Evolutionary conservation across 495 filamentous ascomycete genomes (phyloP), one percentile per base, ranked within the genome.

Genomic region (Penicillium verhagenii): DNA sequence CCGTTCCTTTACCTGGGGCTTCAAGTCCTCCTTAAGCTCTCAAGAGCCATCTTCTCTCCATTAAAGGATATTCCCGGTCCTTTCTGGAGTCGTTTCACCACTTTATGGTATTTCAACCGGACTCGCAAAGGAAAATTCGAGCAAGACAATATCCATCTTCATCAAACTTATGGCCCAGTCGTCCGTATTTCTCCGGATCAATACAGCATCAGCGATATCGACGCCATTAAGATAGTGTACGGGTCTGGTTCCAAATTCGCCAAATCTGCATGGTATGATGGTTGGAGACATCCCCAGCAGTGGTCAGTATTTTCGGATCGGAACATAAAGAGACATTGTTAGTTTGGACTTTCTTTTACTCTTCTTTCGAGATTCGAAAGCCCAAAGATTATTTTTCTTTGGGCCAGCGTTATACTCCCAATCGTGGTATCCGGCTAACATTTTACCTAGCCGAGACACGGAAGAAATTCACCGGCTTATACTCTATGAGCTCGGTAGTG

Each of bases 401-500:
- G n/a, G n/a, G n/a, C n/a, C n/a, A n/a, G n/a, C n/a, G n/a, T n/a
- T n/a, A n/a, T n/a, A n/a, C n/a, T n/a, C 31, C 21, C 11, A 3
- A 11, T 16, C 10, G 2, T 45, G 28, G 7, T 14, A 35, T 13
- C 1, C 5, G 16, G 20, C n/a, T 20, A 19, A 21, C 7, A n/a
- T 26, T 1, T n/a, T 39, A 24, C 3, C 21, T 44, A 73, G 71
- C 62, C 8, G 68, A 72, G 20, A 68, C 65, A 2, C 57, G 65
- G 10, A 74, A 73, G 38, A 67, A 69, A 13, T 80, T 78, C 51
- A 71, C 76, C 5, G 63, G 66, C 4, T 57, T 75, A 3, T 85
- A 81, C 57, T 74, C 78, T 0, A 81, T 85, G 76, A 78, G 71
- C 49, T 73, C 74, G 9, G 58, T 85, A 16, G 69, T 84, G 1